Percentiles rank a stretch among this genome's conserved stretches.
Evolutionary conservation across 1,284 basidiomycete species (phyloP).

Genomic region (Cystobasidiaceae sp.): DNA sequence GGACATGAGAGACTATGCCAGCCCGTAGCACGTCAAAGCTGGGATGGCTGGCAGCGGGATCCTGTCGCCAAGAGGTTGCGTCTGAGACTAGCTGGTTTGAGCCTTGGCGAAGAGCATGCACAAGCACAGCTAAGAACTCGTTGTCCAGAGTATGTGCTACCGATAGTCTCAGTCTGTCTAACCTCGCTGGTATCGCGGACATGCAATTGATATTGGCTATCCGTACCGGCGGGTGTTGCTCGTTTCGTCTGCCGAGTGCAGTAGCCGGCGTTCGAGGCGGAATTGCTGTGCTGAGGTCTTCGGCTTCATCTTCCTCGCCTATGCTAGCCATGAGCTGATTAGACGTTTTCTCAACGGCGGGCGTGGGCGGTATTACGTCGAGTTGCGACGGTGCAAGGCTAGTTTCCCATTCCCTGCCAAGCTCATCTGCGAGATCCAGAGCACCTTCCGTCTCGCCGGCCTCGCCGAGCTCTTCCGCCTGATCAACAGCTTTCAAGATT

Average conservation of each 20-base stretch:
- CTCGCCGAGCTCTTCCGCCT: conserved; percentile 66
- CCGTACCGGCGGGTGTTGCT: conserved; percentile 23
- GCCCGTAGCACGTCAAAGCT: not conserved
- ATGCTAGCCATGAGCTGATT: not conserved
- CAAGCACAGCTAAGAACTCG: conserved; percentile 67
- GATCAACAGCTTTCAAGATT: conserved; percentile 61
- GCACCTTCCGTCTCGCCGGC: conserved; percentile 82
- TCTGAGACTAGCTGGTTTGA: not conserved
- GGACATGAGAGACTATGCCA: not conserved
- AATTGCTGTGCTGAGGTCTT: not conserved
- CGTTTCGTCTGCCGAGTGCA: conserved; percentile 5
- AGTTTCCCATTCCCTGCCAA: conserved; percentile 62
- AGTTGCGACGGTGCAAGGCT: not conserved
- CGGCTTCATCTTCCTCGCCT: conserved; percentile 4
- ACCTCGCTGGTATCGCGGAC: conserved; percentile 31
- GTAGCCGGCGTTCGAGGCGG: conserved; percentile 40
- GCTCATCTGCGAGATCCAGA: conserved; percentile 65
- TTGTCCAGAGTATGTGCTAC: conserved; percentile 71
- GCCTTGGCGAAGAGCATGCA: conserved; percentile 58
- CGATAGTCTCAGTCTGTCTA: conserved; percentile 47
- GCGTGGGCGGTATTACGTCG: not conserved
- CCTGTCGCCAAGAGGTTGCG: not conserved
- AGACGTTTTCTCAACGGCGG: not conserved
- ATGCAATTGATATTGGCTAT: conserved; percentile 37
- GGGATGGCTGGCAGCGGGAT: not conserved